Evolutionary conservation across 768 basidiomycete species (phyloP), one percentile per base, ranked within the genome.

Genomic region (Pleurotus platypus): DNA sequence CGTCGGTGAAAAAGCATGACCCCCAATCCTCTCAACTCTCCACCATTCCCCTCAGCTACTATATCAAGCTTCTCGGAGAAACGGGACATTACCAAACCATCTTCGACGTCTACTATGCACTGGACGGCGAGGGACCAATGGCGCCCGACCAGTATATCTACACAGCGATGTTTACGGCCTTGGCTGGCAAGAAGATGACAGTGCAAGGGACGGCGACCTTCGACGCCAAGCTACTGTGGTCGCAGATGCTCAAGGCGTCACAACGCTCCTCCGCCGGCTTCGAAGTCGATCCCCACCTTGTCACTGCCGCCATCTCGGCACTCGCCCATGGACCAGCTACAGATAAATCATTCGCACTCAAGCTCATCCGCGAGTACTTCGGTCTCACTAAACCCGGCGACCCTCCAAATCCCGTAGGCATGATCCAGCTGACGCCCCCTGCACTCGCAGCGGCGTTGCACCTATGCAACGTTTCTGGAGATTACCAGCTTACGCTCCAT

Each of bases 161-260:
- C 67, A 82, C 86, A 6, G 79, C 81, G 48, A 81, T 93, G 72
- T 80, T 94, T 63, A 75, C 76, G 45, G 81, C 82, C 67, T 63
- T 77, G 54, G 63, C 69, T 46, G 60, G 71, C 62, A 57, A 67
- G 46, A 64, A 66, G 56, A 56, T 60, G 20, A 64, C 68, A 40
- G 58, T 64, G 37, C 54, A 56, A 42, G 42, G 64, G 63, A 57
- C 53, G 72, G 77, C 77, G 56, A 83, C 86, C 7, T 78, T 83
- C 15, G 86, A 91, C 59, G 88, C 86, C 12, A 86, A 80, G 63
- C 74, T 88, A 13, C 69, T 93, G 12, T 92, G 91, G 91, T 74
- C 70, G 9, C 82, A 86, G 64, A 77, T 87, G 70, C 63, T 80
- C 58, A 86, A 84, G 60, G 72, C 76, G 15, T 68, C 78, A 13